These are phyloP conservation scores for Spinacia oleracea DNA, from an alignment of 179 eudicot genomes.

Conservation along the genomic window DNA sequence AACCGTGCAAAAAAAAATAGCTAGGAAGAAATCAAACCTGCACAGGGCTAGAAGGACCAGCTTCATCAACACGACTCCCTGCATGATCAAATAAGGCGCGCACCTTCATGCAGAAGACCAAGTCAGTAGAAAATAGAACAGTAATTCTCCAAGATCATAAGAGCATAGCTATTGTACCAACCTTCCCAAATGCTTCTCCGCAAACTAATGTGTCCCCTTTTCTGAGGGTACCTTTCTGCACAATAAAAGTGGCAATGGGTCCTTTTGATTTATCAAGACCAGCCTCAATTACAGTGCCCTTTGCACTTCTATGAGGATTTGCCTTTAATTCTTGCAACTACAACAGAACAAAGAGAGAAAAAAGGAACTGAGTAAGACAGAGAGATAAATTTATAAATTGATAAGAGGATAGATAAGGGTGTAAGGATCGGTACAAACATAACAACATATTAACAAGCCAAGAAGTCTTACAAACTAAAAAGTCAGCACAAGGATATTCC, in stretches of 20 bases:
- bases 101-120: constrained; percentile 47
- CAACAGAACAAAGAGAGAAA: constrained; percentile 17
- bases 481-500: background rate
- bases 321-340: constrained; percentile 96
- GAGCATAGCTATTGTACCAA: constrained; percentile 34
- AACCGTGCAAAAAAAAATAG: background rate
- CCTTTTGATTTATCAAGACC: constrained; percentile 97
- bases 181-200: constrained; percentile 99
- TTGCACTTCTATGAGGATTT: constrained; percentile 87
- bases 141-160: constrained; percentile 4
- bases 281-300: constrained; percentile 92
- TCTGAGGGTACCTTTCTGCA: constrained; percentile 95
- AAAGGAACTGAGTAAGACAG: background rate
- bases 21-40: constrained; percentile 51
- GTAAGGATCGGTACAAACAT: background rate
- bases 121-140: constrained; percentile 17
- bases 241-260: constrained; percentile 87
- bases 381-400: background rate
- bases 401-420: background rate
- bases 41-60: constrained; percentile 90
- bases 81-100: constrained; percentile 92
- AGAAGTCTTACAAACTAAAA: background rate
- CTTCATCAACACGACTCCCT: constrained; percentile 81
- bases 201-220: constrained; percentile 81
- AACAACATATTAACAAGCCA: background rate